These are phyloP conservation scores for Fusarium foetens DNA, from an alignment of 2,329 filamentous ascomycete species.

Conservation along the genomic window DNA sequence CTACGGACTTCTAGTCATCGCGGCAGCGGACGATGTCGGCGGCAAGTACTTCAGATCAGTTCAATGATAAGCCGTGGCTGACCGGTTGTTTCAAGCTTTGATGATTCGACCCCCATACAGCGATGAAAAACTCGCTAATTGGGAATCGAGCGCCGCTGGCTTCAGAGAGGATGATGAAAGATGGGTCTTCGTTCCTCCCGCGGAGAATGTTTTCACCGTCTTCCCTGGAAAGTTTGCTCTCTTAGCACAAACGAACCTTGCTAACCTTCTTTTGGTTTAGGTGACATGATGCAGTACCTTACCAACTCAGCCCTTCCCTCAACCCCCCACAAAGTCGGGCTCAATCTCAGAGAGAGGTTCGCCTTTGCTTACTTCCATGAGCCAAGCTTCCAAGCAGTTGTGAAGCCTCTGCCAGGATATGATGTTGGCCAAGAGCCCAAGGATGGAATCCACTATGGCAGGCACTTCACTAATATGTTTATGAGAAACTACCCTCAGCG, in stretches of 20 bases:
- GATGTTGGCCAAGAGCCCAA: constrained; percentile 44
- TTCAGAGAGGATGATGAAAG: constrained; percentile 56
- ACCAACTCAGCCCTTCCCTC: constrained; percentile 58
- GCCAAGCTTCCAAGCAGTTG: constrained; percentile 58
- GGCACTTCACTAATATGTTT: constrained; percentile 63
- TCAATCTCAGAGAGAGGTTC: constrained; percentile 59
- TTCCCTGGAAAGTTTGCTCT: constrained; percentile 54
- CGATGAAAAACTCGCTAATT: constrained; percentile 57
- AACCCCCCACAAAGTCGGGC: constrained; percentile 61
- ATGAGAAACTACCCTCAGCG: constrained; percentile 61
- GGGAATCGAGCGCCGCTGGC: constrained; percentile 57
- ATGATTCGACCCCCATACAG: constrained; percentile 57
- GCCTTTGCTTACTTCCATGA: constrained; percentile 64
- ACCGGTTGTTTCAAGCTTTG: constrained; percentile 45
- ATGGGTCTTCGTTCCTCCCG: constrained; percentile 61
- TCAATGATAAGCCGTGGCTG: background rate
- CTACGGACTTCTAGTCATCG: constrained; percentile 62
- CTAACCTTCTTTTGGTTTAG: constrained; percentile 37
- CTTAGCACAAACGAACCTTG: background rate
- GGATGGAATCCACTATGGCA: constrained; percentile 62
- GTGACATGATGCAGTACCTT: constrained; percentile 64
- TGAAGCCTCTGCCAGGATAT: constrained; percentile 56
- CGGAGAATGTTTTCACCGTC: constrained; percentile 57
- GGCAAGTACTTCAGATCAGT: constrained; percentile 42
- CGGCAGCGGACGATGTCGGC: constrained; percentile 61